Percentiles rank a stretch among this genome's conserved stretches.
phyloP scores from a whole-genome alignment of 2,329 filamentous ascomycete genomes.

The Byssoonygena ceratinophila region DNA sequence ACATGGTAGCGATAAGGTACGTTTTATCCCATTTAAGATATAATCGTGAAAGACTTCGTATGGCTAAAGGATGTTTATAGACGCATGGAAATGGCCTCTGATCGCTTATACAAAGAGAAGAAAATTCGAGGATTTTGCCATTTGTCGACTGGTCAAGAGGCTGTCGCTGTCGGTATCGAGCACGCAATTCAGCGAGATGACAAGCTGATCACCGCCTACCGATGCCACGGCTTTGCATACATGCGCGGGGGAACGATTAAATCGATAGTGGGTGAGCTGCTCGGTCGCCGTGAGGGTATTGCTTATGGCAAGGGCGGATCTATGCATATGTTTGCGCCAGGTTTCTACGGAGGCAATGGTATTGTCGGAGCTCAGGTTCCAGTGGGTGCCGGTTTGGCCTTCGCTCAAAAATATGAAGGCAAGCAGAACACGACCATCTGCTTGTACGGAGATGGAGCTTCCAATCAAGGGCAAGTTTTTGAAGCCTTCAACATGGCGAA shows the following conservation, averaged over 20 bases:
- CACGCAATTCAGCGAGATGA: constrained; percentile 85
- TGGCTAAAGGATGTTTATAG: constrained; percentile 39
- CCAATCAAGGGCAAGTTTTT: constrained; percentile 98
- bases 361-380: constrained; percentile 98
- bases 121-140: constrained; percentile 99
- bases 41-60: neutral
- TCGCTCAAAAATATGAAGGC: constrained; percentile 88
- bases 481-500: constrained; percentile 99
- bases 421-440: constrained; percentile 78
- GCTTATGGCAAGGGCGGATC: constrained; percentile 98
- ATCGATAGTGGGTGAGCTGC: constrained; percentile 89
- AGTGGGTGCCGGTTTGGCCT: constrained; percentile 89
- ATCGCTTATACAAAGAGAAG: constrained; percentile 99
- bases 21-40: neutral
- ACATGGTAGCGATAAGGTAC: constrained; percentile 92
- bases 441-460: constrained; percentile 94
- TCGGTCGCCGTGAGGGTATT: constrained; percentile 91
- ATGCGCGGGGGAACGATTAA: constrained; percentile 89
- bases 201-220: constrained; percentile 94
- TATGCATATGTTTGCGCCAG: constrained; percentile 99
- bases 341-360: constrained; percentile 97
- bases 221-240: constrained; percentile 95
- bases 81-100: constrained; percentile 99
- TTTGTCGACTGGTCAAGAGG: constrained; percentile 94
- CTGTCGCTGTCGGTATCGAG: constrained; percentile 93